Conservation (phyloP, 495 filamentous ascomycete species). For the Oleoguttula mirabilis region DNA sequence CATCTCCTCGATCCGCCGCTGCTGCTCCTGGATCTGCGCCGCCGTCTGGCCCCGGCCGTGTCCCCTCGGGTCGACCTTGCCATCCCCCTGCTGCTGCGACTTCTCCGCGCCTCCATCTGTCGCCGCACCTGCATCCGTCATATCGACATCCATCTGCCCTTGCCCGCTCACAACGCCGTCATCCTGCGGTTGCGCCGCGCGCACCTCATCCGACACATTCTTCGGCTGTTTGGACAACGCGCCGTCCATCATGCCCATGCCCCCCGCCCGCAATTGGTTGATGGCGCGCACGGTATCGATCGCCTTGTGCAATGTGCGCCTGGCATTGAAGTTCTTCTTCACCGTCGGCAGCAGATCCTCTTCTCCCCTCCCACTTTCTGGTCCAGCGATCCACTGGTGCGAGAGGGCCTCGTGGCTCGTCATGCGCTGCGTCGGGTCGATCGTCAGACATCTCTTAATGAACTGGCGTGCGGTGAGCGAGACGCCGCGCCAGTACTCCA, state of each 20-base stretch:
- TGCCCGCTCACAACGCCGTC: slow-evolving; percentile 34
- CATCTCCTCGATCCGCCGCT: slow-evolving; percentile 48
- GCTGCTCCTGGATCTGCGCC: slow-evolving; percentile 50
- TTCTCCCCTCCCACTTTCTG: slow-evolving; percentile 38
- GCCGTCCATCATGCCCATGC: slow-evolving; percentile 71
- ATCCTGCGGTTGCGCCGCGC: slow-evolving; percentile 12
- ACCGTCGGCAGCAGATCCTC: slow-evolving; percentile 80
- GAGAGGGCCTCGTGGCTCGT: slow-evolving; percentile 89
- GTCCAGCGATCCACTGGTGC: slow-evolving; percentile 70
- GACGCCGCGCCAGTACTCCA: slow-evolving; percentile 93
- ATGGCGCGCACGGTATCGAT: slow-evolving; percentile 98
- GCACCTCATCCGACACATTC: slow-evolving; percentile 25
- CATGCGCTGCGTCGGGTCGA: slow-evolving; percentile 75
- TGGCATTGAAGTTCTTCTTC: slow-evolving; percentile 98
- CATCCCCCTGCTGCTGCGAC: slow-evolving; percentile 25
- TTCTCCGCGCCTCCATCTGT: not conserved
- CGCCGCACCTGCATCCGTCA: slow-evolving; percentile 11
- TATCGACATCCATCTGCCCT: slow-evolving; percentile 14
- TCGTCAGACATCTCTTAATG: slow-evolving; percentile 76
- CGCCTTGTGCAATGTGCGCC: slow-evolving; percentile 84
- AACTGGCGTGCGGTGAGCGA: slow-evolving; percentile 79
- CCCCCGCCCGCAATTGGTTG: slow-evolving; percentile 85
- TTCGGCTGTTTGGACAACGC: slow-evolving; percentile 53
- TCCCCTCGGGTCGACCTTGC: slow-evolving; percentile 35
- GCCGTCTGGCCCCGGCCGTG: slow-evolving; percentile 54